Conservation (phyloP, 352 stramenopile species). For the Peronospora belbahrii region DNA sequence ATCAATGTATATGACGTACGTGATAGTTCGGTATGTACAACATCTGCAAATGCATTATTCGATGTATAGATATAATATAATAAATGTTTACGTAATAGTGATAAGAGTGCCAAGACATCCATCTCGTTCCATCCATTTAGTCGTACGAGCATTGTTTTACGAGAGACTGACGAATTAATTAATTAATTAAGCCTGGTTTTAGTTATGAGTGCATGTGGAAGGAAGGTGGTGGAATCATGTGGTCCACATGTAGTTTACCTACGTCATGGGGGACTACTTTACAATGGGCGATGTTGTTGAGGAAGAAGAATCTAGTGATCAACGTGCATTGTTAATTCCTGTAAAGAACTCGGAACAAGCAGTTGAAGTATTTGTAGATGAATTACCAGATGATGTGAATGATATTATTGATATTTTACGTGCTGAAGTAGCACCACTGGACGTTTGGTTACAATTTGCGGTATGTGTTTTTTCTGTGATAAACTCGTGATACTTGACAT, state of each 20-base stretch:
- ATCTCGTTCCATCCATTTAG: slow-evolving; percentile 42
- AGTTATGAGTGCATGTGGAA: not conserved
- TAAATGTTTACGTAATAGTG: slow-evolving; percentile 41
- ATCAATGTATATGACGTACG: slow-evolving; percentile 13
- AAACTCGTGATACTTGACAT: too few species aligned
- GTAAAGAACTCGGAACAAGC: slow-evolving; percentile 86
- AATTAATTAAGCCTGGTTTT: too few species aligned
- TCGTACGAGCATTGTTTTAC: slow-evolving; percentile 22
- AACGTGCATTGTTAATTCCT: slow-evolving; percentile 81
- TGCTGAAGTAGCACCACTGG: slow-evolving; percentile 84
- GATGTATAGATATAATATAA: slow-evolving; percentile 57
- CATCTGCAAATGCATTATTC: slow-evolving; percentile 34
- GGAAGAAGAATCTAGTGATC: slow-evolving; percentile 24
- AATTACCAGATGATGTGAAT: slow-evolving; percentile 86
- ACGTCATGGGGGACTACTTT: too few species aligned
- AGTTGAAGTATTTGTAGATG: slow-evolving; percentile 87
- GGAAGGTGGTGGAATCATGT: too few species aligned
- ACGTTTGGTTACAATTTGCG: slow-evolving; percentile 89
- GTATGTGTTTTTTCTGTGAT: too few species aligned
- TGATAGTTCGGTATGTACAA: slow-evolving; percentile 33
- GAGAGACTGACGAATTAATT: too few species aligned
- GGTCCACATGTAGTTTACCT: too few species aligned
- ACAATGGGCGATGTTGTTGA: too few species aligned
- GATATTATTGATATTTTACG: slow-evolving; percentile 89
- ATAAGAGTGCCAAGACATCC: slow-evolving; percentile 45